These are phyloP conservation scores for Zygoascus ofunaensis DNA, from an alignment of 805 yeast species.

Conservation along the genomic window DNA sequence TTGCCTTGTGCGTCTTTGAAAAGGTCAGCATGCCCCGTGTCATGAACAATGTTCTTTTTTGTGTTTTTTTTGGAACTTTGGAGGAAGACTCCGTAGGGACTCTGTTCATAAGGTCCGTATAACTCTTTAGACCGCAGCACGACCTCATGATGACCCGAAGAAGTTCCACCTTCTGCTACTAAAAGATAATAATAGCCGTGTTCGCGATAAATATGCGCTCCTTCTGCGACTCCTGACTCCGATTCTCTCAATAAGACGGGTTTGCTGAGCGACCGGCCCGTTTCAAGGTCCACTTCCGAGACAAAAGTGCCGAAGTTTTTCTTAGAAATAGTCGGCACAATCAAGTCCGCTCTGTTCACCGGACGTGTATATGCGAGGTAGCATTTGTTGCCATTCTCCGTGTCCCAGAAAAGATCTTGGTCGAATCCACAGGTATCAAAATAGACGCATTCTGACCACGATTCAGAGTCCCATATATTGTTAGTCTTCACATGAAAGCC, in stretches of 20 bases:
- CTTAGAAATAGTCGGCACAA: neutral
- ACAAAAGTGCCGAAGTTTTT: neutral
- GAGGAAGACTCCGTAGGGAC: neutral
- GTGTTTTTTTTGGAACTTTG: neutral
- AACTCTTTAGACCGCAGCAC: neutral
- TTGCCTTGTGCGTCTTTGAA: neutral
- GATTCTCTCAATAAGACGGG: neutral
- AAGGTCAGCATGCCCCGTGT: conserved; percentile 5
- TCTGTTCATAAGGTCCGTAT: conserved; percentile 3
- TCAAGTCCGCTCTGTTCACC: neutral
- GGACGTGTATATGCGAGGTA: neutral
- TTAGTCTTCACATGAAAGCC: conserved; percentile 3
- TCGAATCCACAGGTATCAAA: conserved; percentile 5
- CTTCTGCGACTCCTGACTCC: neutral
- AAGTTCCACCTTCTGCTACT: conserved; percentile 6
- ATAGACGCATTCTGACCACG: conserved; percentile 4
- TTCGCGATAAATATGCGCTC: neutral
- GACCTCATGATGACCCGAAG: neutral
- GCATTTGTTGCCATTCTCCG: neutral
- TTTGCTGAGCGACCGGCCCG: neutral
- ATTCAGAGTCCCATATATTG: conserved; percentile 2
- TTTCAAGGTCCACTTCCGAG: neutral
- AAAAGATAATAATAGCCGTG: conserved; percentile 2
- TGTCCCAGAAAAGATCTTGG: conserved; percentile 5
- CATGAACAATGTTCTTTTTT: neutral